A percentile compares a stretch with the other conserved stretches of the same genome.
Conservation (phyloP, 495 filamentous ascomycete genomes). For the Lineolata rhizophorae region DNA sequence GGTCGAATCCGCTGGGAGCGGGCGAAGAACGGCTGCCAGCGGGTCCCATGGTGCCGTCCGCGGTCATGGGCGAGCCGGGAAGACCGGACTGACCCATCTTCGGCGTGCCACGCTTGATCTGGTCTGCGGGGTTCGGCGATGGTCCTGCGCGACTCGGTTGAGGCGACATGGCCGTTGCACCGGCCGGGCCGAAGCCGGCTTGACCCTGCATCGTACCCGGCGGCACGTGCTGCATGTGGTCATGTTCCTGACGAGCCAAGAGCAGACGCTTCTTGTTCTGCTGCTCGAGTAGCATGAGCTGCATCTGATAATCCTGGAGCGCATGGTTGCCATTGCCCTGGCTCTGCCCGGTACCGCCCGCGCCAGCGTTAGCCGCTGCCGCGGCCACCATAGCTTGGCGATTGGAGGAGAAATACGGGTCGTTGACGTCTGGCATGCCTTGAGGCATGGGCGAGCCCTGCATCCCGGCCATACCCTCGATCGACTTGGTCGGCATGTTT, state of each 20-base stretch:
- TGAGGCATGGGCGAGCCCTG: too few species aligned
- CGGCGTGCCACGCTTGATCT: conserved; percentile 77
- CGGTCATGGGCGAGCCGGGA: conserved; percentile 66
- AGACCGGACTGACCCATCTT: conserved; percentile 56
- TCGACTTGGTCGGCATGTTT: too few species aligned
- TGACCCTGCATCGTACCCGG: conserved; percentile 33
- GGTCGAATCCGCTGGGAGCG: conserved; percentile 53
- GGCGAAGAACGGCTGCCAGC: conserved; percentile 72
- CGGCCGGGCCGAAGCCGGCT: conserved; percentile 22
- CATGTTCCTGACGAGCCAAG: conserved; percentile 94
- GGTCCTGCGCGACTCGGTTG: conserved; percentile 54
- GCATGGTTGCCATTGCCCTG: conserved; percentile 60
- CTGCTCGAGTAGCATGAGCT: conserved; percentile 94
- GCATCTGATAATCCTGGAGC: conserved; percentile 97
- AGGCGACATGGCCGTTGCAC: conserved; percentile 51
- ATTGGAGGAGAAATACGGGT: too few species aligned
- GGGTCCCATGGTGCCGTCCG: too few species aligned
- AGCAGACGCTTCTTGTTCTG: conserved; percentile 94
- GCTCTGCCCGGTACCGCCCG: background rate
- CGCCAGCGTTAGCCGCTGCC: conserved; percentile 16
- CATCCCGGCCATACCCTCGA: too few species aligned
- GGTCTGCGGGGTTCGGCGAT: conserved; percentile 74
- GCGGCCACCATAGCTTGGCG: conserved; percentile 16
- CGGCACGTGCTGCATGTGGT: conserved; percentile 32
- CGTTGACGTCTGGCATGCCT: too few species aligned